A percentile compares a stretch with the other conserved stretches of the same genome.
Evolutionary conservation across 495 filamentous ascomycete species (phyloP).

Genomic region (Cercophora scortea): DNA sequence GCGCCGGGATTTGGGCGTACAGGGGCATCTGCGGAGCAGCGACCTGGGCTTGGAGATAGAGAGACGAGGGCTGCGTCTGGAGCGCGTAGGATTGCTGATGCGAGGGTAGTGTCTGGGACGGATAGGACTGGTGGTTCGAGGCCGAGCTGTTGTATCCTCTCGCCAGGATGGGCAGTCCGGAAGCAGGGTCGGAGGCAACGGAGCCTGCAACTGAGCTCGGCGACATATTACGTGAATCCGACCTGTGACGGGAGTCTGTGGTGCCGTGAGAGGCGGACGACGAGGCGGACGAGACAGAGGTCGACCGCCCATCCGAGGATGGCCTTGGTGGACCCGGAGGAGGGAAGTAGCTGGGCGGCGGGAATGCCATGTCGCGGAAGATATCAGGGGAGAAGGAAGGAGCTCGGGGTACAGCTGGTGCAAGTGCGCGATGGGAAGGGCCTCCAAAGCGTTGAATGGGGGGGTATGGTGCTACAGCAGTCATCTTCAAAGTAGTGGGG

Average conservation of each 20-base stretch:
- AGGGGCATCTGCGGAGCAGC: conserved; percentile 4
- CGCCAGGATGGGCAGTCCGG: background rate
- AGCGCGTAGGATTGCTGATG: background rate
- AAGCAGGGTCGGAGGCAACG: background rate
- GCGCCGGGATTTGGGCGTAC: conserved; percentile 6
- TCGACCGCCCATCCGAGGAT: conserved; percentile 8
- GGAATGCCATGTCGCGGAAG: conserved; percentile 8
- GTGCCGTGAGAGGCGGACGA: conserved; percentile 13
- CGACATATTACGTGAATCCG: conserved; percentile 15
- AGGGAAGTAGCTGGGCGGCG: background rate
- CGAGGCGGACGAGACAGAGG: conserved; percentile 16
- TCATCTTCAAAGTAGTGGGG: conserved; percentile 9
- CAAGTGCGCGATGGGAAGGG: conserved; percentile 8
- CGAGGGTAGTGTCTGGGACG: conserved; percentile 1
- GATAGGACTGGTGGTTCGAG: background rate
- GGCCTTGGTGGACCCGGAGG: too few species aligned
- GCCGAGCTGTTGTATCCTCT: conserved; percentile 6
- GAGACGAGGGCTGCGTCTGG: background rate
- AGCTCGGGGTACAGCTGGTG: conserved; percentile 3
- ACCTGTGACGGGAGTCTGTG: background rate
- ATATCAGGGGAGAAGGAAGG: conserved; percentile 3
- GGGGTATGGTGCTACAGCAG: conserved; percentile 13
- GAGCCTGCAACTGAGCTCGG: conserved; percentile 1
- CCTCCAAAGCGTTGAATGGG: conserved; percentile 10
- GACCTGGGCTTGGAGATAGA: conserved; percentile 10